These are phyloP conservation scores for Strigomonas culicis DNA, from an alignment of 208 protist species.

Conservation along the genomic window DNA sequence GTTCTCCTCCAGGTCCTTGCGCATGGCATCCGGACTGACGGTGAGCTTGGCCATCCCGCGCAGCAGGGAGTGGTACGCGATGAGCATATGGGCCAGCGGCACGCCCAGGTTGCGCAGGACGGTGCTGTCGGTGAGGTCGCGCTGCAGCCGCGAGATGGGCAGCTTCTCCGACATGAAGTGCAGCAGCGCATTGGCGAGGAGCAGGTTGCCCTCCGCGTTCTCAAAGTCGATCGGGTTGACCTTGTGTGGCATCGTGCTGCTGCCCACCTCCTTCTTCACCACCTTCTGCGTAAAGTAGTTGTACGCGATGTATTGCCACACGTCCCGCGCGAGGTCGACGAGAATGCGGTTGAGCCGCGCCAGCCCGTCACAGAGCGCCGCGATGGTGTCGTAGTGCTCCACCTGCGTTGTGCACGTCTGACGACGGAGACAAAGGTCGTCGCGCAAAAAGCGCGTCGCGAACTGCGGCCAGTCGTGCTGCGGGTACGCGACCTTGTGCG, in stretches of 20 bases:
- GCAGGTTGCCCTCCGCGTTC: constrained; percentile 96
- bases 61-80: constrained; percentile 85
- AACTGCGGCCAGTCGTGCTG: constrained; percentile 83
- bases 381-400: constrained; percentile 94
- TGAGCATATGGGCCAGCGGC: constrained; percentile 82
- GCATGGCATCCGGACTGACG: constrained; percentile 67
- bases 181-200: constrained; percentile 92
- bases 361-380: constrained; percentile 88
- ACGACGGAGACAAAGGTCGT: constrained; percentile 71
- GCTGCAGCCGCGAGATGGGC: constrained; percentile 93
- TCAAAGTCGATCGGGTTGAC: constrained; percentile 98
- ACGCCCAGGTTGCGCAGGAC: constrained; percentile 94
- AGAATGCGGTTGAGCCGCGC: constrained; percentile 92
- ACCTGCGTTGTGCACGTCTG: constrained; percentile 94
- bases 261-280: constrained; percentile 92
- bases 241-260: constrained; percentile 97
- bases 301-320: constrained; percentile 95
- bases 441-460: constrained; percentile 72
- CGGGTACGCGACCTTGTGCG: constrained; percentile 89
- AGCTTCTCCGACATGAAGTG: constrained; percentile 93
- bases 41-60: constrained; percentile 90
- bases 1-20: constrained; percentile 85
- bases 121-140: constrained; percentile 95
- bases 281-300: constrained; percentile 94
- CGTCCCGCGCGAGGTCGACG: constrained; percentile 90